Base-by-base conservation (phyloP, 169 alveolate species). In the Theileria luwenshuni region DNA sequence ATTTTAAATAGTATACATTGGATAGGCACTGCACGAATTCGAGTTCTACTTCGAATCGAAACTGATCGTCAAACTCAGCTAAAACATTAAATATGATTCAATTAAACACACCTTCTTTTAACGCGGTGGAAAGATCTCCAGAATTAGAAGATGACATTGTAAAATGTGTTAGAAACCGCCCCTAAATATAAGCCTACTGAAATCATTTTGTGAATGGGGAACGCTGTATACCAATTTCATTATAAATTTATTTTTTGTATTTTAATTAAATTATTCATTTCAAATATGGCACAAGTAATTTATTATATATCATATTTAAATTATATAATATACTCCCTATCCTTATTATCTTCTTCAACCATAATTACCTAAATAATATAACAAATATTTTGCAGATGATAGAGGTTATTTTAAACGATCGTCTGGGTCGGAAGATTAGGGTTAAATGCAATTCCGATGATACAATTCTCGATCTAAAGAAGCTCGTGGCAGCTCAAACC, bases 391-490 rank as follows among this genome's bases (percentile, higher is more conserved):
- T 35, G 32, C 65, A 71, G 76, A 96, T 95, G 99, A 96, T 97
- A 30, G 99, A 98, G 91, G 96, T 98, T 27, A 93, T 96, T 33
- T 90, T 95, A 51, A 98, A 97, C 90, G 99, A 98, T 83, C 91
- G 99, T 33, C 83, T 98, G 51, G 99, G 99, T n/a, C 92, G 95
- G 74, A 97, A 96, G 85, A 98, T 96, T 12, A 86, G 99, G 70
- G 98, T 98, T 0, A 97, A 98, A 80, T 97, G 99, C 89, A 93
- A 93, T 70, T 96, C 99, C 7, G 96, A 91, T 69, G 99, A 98
- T 83, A 98, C 99, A 43, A 93, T 98, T 25, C 97, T 97, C 28
- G 98, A 95, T 83, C 86, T 98, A 33, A 98, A 98, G 85, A 94
- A 96, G 77, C 92, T 98, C 12, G 96, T 97, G n/a, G 98, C 99